A percentile compares a stretch with the other conserved stretches of the same genome.
Evolutionary conservation across 148 eudicot genomes (phyloP).

Genomic region (Vaccinium darrowii): DNA sequence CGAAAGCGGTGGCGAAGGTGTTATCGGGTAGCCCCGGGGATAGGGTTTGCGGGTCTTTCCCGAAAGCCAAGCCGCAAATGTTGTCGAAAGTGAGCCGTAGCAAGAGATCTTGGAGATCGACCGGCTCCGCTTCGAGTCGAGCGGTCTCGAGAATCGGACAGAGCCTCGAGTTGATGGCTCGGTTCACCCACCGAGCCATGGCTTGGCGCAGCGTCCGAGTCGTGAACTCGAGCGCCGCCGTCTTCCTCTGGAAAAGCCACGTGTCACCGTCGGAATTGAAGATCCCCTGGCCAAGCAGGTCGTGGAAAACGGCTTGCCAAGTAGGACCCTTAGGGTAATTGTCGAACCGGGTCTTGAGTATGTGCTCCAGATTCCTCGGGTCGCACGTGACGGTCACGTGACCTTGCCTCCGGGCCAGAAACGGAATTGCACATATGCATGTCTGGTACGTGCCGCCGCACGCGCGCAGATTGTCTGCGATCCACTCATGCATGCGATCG

Average conservation of each 20-base stretch:
- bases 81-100: constrained; percentile 85
- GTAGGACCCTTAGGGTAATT: constrained; percentile 94
- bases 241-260: constrained; percentile 87
- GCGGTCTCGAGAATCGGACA: constrained; percentile 60
- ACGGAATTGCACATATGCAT: constrained; percentile 81
- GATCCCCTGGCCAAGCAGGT: constrained; percentile 76
- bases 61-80: constrained; percentile 86
- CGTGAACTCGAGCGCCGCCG: constrained; percentile 92
- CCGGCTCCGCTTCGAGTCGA: constrained; percentile 42
- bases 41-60: constrained; percentile 72
- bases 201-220: constrained; percentile 89
- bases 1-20: constrained; percentile 68
- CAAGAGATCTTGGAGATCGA: constrained; percentile 82
- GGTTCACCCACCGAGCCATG: constrained; percentile 92
- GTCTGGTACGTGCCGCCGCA: constrained; percentile 94
- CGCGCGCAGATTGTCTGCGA: constrained; percentile 79
- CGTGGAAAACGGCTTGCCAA: constrained; percentile 95
- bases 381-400: constrained; percentile 89
- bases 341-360: constrained; percentile 76
- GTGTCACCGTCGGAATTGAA: constrained; percentile 95
- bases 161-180: constrained; percentile 60
- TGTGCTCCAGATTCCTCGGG: constrained; percentile 86
- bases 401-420: constrained; percentile 82
- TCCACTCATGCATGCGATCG: constrained; percentile 93
- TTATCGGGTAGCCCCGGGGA: constrained; percentile 69